A percentile compares a stretch with the other conserved stretches of the same genome.
Evolutionary conservation across 176 grass and related monocot species (phyloP).

Genomic region (Eragrostis nindensis): DNA sequence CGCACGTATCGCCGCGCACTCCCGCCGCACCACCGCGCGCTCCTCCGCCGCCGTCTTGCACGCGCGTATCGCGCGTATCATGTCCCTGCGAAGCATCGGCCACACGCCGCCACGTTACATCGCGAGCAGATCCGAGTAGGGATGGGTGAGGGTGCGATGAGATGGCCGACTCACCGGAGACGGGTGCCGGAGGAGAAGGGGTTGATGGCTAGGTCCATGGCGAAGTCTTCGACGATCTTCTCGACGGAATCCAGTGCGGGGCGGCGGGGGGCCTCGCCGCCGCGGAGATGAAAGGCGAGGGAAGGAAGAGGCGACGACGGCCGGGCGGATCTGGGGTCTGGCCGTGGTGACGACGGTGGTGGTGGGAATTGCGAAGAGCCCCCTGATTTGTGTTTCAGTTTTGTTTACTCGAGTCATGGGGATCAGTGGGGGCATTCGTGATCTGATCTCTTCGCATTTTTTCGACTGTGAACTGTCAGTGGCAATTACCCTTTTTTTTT

Average conservation of each 20-base stretch:
- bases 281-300: constrained; percentile 1
- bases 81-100: constrained; percentile 63
- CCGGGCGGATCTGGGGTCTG: constrained; percentile 61
- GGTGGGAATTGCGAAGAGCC: constrained; percentile 52
- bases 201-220: constrained; percentile 82
- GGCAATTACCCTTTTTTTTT: too few relatives aligned
- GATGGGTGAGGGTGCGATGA: background rate
- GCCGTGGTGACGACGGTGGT: constrained; percentile 29
- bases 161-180: constrained; percentile 70
- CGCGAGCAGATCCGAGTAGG: constrained; percentile 24
- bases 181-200: constrained; percentile 98
- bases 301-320: constrained; percentile 41
- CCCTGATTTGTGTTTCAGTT: constrained; percentile 36
- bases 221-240: constrained; percentile 55
- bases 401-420: constrained; percentile 34
- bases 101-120: background rate
- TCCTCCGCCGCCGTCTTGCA: constrained; percentile 99
- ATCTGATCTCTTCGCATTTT: constrained; percentile 23
- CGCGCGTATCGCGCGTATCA: constrained; percentile 95
- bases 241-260: constrained; percentile 38
- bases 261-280: constrained; percentile 35
- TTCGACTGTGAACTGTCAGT: too few relatives aligned
- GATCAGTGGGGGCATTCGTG: constrained; percentile 25
- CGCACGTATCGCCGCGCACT: constrained; percentile 98
- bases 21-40: constrained; percentile 93